A percentile compares a stretch with the other conserved stretches of the same genome.
phyloP scores from a whole-genome alignment of 192 early-diverging fungal genomes.

The Umbelopsis vinacea region DNA sequence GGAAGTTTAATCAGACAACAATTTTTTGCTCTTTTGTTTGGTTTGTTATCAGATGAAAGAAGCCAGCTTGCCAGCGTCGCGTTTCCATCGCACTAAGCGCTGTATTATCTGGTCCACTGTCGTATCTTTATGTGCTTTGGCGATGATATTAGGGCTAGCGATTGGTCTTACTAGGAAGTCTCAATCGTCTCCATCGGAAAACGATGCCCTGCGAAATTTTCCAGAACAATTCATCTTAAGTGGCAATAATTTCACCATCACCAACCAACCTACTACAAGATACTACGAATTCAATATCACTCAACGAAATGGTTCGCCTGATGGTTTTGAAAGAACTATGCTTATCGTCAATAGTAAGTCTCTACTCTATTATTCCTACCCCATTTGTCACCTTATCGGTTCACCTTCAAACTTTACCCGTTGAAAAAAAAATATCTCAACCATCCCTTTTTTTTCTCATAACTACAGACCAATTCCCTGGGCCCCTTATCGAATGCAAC shows the following conservation, averaged over 20 bases:
- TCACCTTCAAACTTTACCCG: too few relatives aligned
- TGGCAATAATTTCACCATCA: constrained; percentile 23
- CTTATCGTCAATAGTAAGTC: constrained; percentile 5
- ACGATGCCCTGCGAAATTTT: not conserved
- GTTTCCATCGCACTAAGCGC: not conserved
- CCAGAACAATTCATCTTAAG: constrained; percentile 6
- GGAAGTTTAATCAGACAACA: not conserved
- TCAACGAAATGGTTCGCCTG: constrained; percentile 18
- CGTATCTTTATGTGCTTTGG: not conserved
- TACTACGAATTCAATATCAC: constrained; percentile 39
- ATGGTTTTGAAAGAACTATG: constrained; percentile 20
- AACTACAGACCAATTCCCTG: constrained; percentile 55
- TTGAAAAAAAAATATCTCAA: too few relatives aligned
- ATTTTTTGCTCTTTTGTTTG: not conserved
- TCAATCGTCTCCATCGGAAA: not conserved
- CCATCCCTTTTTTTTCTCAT: not conserved
- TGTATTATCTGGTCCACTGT: constrained; percentile 1
- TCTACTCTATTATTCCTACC: too few relatives aligned
- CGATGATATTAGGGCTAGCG: constrained; percentile 7
- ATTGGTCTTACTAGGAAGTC: constrained; percentile 7
- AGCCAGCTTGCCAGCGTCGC: not conserved
- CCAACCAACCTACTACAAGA: constrained; percentile 13
- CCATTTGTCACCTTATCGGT: too few relatives aligned
- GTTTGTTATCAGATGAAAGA: not conserved
- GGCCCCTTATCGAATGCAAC: constrained; percentile 54